Evolutionary conservation across 2,329 filamentous ascomycete species (phyloP), one percentile per base, ranked within the genome.

Genomic region (Pestalotiopsis sp.): DNA sequence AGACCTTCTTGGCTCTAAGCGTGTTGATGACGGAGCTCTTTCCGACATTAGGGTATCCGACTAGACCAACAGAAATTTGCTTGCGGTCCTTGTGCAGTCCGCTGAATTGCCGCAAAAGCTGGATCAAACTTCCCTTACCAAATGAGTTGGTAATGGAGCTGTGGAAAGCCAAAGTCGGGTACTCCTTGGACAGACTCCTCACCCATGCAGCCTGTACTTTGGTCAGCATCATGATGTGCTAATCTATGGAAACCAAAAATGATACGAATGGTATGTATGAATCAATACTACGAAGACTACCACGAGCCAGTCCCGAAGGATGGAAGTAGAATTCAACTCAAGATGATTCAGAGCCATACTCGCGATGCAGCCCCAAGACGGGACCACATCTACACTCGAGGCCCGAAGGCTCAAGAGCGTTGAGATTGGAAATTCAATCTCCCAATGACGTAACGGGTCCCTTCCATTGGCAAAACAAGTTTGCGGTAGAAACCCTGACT

Each of bases 401-500:
- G 83, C 86, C 89, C 89, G 84, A 89, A 88, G 83, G 87, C 86
- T 84, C 81, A 83, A 84, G 81, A 84, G 86, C 84, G 86, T 52
- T 89, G 91, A 92, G 90, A 87, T 84, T 38, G 85, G 86, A 86
- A 80, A 78, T 79, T 98, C 86, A 81, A 91, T 99, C 89, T 98
- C 91, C 96, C 96, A 98, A 93, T 90, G 92, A 92, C 94, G 93
- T 99, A 99, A 99, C 96, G 97, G 95, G 93, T 88, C 83, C 86
- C 89, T 91, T 91, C 92, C 93, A 96, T 90, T 80, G 86, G 81
- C 86, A 83, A 79, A 81, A 83, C 84, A 87, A 91, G 25, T 89
- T 86, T 68, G 69, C 69, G 69, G 69, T 68, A 70, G 69, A 59
- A 58, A 93, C 97, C 95, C 96, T 97, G 94, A 96, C 94, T 84